Conservation (phyloP, 441 rosid genomes). For the Theobroma grandiflorum region DNA sequence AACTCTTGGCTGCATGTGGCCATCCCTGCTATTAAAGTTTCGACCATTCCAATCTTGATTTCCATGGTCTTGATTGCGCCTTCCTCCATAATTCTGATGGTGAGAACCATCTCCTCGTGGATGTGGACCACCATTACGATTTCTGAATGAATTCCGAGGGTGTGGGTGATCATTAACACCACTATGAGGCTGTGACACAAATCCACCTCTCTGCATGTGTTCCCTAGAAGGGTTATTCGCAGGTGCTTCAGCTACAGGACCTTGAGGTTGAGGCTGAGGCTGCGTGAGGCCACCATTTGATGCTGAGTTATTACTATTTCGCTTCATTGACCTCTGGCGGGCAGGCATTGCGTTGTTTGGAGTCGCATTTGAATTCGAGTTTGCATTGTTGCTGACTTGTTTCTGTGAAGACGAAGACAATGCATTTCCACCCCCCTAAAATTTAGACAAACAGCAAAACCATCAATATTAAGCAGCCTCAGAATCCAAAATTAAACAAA, state of each 20-base stretch:
- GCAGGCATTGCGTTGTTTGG: constrained; percentile 44
- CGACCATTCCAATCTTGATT: constrained; percentile 74
- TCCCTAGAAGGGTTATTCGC: constrained; percentile 56
- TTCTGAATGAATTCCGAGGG: constrained; percentile 55
- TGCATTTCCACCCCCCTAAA: constrained; percentile 58
- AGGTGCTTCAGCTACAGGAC: constrained; percentile 43
- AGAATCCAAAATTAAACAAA: neutral
- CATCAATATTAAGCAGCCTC: neutral
- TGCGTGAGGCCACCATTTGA: constrained; percentile 51
- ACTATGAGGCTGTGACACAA: constrained; percentile 47
- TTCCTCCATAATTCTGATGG: constrained; percentile 60
- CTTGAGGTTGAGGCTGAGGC: constrained; percentile 51
- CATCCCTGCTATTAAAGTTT: constrained; percentile 68
- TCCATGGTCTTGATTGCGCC: constrained; percentile 77
- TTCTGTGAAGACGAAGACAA: constrained; percentile 47
- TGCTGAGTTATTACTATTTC: constrained; percentile 46
- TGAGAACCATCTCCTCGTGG: constrained; percentile 67
- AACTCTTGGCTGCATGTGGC: constrained; percentile 64
- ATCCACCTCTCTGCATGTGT: constrained; percentile 51
- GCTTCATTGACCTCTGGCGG: constrained; percentile 57
- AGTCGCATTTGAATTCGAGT: constrained; percentile 47
- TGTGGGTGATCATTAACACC: constrained; percentile 58
- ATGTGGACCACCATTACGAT: constrained; percentile 62
- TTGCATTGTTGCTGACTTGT: constrained; percentile 49
- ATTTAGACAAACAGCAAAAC: constrained; percentile 13